phyloP scores from a whole-genome alignment of 1,284 basidiomycete species.

The Chondrostereum purpureum region DNA sequence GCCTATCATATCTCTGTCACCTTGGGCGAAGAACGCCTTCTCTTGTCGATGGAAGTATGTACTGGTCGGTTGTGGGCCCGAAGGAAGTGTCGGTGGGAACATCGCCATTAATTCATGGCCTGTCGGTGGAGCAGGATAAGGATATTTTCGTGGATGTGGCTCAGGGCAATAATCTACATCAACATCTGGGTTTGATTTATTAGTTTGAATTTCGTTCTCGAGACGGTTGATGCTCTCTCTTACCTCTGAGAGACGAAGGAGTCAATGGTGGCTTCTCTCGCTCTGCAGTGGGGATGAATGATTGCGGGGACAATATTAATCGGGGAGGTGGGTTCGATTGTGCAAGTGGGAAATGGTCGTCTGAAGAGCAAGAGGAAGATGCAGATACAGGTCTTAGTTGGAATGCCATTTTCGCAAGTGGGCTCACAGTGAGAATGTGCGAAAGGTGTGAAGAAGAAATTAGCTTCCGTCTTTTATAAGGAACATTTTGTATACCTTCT shows the following conservation, averaged over 20 bases:
- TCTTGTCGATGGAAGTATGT: conserved; percentile 67
- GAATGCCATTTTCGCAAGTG: background rate
- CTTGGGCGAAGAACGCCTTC: conserved; percentile 68
- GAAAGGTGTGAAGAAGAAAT: background rate
- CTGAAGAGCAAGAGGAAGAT: background rate
- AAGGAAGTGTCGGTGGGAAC: conserved; percentile 60
- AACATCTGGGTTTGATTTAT: conserved; percentile 35
- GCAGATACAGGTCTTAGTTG: background rate
- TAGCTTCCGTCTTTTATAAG: background rate
- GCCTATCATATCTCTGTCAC: conserved; percentile 66
- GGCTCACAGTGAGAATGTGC: background rate
- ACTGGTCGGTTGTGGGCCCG: conserved; percentile 50
- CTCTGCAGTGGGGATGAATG: background rate
- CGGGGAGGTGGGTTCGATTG: background rate
- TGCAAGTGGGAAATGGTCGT: too few species aligned
- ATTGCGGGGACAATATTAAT: background rate
- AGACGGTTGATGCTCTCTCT: background rate
- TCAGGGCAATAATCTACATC: conserved; percentile 46
- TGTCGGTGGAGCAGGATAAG: conserved; percentile 67
- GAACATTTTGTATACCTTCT: too few species aligned
- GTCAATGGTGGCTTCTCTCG: background rate
- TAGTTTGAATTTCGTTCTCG: background rate
- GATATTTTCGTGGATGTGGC: conserved; percentile 46
- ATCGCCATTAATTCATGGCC: conserved; percentile 77
- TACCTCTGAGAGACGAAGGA: background rate